A percentile compares a stretch with the other conserved stretches of the same genome.
phyloP scores from a whole-genome alignment of 805 yeast species.

The Suhomyces prunicola region DNA sequence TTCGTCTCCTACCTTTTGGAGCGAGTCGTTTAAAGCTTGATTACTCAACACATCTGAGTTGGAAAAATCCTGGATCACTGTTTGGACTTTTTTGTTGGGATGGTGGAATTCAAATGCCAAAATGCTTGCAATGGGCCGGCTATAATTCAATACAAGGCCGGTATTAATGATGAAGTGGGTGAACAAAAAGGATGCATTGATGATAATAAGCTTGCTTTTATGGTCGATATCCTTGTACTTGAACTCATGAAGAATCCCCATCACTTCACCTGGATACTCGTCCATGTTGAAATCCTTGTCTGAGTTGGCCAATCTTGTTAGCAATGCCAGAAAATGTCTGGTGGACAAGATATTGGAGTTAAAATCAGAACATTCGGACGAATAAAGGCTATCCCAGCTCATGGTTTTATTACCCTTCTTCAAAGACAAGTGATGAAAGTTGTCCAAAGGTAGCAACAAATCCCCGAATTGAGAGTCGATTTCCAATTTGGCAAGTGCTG shows the following conservation, averaged over 20 bases:
- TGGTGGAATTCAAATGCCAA: constrained; percentile 26
- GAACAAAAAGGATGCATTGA: constrained; percentile 33
- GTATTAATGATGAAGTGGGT: constrained; percentile 28
- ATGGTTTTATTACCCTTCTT: constrained; percentile 5
- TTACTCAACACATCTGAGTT: not conserved
- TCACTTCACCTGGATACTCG: not conserved
- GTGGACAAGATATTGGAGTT: constrained; percentile 11
- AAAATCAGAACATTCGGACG: constrained; percentile 5
- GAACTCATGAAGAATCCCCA: constrained; percentile 3
- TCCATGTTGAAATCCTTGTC: not conserved
- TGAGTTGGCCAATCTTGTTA: not conserved
- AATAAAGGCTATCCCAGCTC: constrained; percentile 9
- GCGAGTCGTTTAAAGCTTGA: not conserved
- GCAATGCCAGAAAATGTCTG: not conserved
- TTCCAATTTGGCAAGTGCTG: constrained; percentile 7
- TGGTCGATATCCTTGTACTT: not conserved
- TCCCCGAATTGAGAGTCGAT: constrained; percentile 9
- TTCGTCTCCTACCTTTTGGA: not conserved
- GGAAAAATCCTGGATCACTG: not conserved
- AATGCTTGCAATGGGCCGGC: constrained; percentile 24
- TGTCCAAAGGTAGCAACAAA: constrained; percentile 18
- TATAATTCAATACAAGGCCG: constrained; percentile 19
- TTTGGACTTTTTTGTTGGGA: not conserved
- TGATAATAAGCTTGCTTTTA: constrained; percentile 21
- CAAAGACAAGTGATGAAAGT: constrained; percentile 6